Conservation (phyloP, 2,329 filamentous ascomycete species). For the Cadophora sp. region DNA sequence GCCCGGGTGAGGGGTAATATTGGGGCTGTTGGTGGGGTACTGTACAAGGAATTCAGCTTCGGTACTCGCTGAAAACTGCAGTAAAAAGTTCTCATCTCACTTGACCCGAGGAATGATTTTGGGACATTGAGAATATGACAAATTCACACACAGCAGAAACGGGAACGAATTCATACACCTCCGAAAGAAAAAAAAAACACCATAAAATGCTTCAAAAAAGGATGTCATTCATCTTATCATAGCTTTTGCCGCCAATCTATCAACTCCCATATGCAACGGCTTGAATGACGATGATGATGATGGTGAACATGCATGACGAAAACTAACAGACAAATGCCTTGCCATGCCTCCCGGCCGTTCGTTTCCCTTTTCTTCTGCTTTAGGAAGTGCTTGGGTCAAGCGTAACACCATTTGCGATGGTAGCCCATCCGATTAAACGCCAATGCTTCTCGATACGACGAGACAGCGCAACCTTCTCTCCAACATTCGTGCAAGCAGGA, state of each 20-base stretch:
- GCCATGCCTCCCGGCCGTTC: not conserved
- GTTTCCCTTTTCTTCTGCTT: not conserved
- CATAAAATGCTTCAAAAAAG: not conserved
- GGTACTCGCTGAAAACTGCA: no score
- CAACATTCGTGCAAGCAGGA: slow-evolving; percentile 94
- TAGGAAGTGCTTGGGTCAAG: slow-evolving; percentile 45
- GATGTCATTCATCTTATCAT: slow-evolving; percentile 21
- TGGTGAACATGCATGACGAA: slow-evolving; percentile 32
- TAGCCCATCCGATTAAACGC: slow-evolving; percentile 92
- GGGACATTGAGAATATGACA: not conserved
- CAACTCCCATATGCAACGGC: slow-evolving; percentile 32
- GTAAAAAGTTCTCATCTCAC: no score
- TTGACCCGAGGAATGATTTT: no score
- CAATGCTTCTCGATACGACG: slow-evolving; percentile 99
- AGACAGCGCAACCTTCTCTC: slow-evolving; percentile 96
- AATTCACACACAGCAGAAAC: no score
- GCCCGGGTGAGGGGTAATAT: no score
- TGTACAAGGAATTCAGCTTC: no score
- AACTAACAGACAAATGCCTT: slow-evolving; percentile 13
- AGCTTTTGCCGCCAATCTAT: slow-evolving; percentile 42
- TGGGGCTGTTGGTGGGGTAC: no score
- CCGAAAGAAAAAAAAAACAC: not conserved
- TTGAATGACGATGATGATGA: slow-evolving; percentile 15
- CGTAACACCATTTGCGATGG: slow-evolving; percentile 49
- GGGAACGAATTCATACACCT: no score